Conservation (phyloP, 805 yeast genomes). For the Grigorovia jiainica region DNA sequence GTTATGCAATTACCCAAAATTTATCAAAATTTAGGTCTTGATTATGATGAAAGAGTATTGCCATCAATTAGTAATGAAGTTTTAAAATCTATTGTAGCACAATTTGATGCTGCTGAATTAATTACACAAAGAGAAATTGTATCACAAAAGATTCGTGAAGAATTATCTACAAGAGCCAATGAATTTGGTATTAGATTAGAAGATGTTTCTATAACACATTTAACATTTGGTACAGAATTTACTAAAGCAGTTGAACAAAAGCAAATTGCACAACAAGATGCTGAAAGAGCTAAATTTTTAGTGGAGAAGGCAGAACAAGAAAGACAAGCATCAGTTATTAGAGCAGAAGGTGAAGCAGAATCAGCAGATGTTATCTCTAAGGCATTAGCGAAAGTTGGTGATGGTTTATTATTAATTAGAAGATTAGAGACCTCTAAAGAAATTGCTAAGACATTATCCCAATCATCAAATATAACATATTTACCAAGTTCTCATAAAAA, state of each 20-base stretch:
- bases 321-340: conserved; percentile 84
- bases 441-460: conserved; percentile 80
- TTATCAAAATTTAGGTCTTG: conserved; percentile 85
- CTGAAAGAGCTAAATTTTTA: conserved; percentile 87
- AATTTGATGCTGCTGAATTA: conserved; percentile 91
- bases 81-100: conserved; percentile 82
- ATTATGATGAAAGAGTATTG: conserved; percentile 88
- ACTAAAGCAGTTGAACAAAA: conserved; percentile 98
- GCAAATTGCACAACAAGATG: conserved; percentile 98
- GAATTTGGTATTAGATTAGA: conserved; percentile 89
- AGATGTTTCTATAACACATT: conserved; percentile 95
- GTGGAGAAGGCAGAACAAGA: conserved; percentile 98
- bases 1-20: conserved; percentile 72
- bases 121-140: conserved; percentile 96
- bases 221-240: conserved; percentile 94
- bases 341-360: conserved; percentile 99
- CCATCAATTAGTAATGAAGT: conserved; percentile 93
- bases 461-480: conserved; percentile 78
- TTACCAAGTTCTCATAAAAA: conserved; percentile 44
- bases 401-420: conserved; percentile 86
- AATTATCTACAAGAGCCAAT: conserved; percentile 67
- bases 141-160: conserved; percentile 78
- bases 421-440: conserved; percentile 95
- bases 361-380: conserved; percentile 92
- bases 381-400: conserved; percentile 91